Evolutionary conservation across 768 basidiomycete genomes (phyloP).

Genomic region (Termitomyces eurrhizus): DNA sequence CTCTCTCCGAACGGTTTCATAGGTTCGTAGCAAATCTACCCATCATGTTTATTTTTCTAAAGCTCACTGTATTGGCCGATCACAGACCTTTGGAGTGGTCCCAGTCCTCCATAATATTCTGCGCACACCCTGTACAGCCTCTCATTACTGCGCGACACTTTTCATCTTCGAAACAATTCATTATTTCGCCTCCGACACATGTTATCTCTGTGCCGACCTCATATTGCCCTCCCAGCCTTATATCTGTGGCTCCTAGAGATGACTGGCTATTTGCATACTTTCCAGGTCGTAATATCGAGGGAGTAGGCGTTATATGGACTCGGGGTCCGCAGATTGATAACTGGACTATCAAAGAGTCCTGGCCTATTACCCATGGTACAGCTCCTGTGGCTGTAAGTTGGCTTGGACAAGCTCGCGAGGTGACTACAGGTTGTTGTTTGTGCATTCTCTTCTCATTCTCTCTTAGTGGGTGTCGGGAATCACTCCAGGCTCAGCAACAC

Average conservation of each 20-base stretch:
- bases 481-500: constrained; percentile 39
- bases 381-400: constrained; percentile 61
- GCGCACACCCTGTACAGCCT: constrained; percentile 61
- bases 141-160: constrained; percentile 60
- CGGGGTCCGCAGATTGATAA: constrained; percentile 54
- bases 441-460: constrained; percentile 2
- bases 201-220: constrained; percentile 40
- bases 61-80: constrained; percentile 2
- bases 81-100: constrained; percentile 72
- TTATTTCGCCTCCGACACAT: constrained; percentile 48
- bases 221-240: constrained; percentile 59
- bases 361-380: constrained; percentile 46
- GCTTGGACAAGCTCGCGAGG: constrained; percentile 60
- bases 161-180: constrained; percentile 65
- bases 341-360: constrained; percentile 58
- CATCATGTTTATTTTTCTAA: neutral
- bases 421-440: constrained; percentile 12
- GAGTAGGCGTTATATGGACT: constrained; percentile 64
- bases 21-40: constrained; percentile 34
- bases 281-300: constrained; percentile 52
- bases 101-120: constrained; percentile 62
- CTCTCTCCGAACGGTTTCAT: constrained; percentile 52
- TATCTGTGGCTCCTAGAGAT: constrained; percentile 56
- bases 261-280: constrained; percentile 75
- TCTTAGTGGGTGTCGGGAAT: constrained; percentile 50